These are phyloP conservation scores for Coemansia sp. DNA, from an alignment of 192 early-diverging fungal genomes.

Conservation along the genomic window DNA sequence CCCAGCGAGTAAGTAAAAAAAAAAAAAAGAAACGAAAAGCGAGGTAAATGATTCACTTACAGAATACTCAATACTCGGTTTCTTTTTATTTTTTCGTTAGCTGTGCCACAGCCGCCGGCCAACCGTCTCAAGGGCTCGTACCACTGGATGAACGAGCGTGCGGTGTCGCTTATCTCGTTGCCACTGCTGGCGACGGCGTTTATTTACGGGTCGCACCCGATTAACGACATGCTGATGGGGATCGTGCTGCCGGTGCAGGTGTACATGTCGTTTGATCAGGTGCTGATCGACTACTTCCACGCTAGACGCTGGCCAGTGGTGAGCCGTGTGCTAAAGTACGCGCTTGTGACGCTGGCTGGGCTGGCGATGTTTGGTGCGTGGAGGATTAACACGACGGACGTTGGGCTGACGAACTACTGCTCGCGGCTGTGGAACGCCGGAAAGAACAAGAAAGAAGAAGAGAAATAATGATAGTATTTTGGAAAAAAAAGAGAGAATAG, in stretches of 20 bases:
- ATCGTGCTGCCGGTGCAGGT: constrained; percentile 89
- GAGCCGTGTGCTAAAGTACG: constrained; percentile 63
- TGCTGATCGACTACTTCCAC: constrained; percentile 84
- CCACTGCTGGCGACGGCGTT: constrained; percentile 80
- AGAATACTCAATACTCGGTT: background rate
- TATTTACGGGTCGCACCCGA: constrained; percentile 76
- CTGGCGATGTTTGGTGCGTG: constrained; percentile 82
- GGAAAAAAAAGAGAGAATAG: constrained; percentile 3
- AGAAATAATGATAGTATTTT: background rate
- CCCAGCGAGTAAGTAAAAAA: constrained; percentile 20
- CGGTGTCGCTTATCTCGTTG: constrained; percentile 69
- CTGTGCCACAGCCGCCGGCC: constrained; percentile 50
- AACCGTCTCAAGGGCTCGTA: constrained; percentile 83
- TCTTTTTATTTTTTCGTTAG: constrained; percentile 13
- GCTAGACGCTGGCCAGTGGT: constrained; percentile 60
- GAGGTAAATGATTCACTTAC: background rate
- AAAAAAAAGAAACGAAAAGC: background rate
- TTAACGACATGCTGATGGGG: constrained; percentile 87
- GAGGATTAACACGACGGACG: constrained; percentile 94
- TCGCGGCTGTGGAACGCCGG: constrained; percentile 80
- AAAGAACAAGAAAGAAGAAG: constrained; percentile 11
- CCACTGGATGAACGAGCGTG: constrained; percentile 96
- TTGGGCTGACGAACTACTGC: constrained; percentile 90
- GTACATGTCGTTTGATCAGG: constrained; percentile 81
- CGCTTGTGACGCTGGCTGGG: constrained; percentile 69